These are phyloP conservation scores for Kalmanozyma brasiliensis DNA, from an alignment of 1,284 basidiomycete species.

Conservation along the genomic window DNA sequence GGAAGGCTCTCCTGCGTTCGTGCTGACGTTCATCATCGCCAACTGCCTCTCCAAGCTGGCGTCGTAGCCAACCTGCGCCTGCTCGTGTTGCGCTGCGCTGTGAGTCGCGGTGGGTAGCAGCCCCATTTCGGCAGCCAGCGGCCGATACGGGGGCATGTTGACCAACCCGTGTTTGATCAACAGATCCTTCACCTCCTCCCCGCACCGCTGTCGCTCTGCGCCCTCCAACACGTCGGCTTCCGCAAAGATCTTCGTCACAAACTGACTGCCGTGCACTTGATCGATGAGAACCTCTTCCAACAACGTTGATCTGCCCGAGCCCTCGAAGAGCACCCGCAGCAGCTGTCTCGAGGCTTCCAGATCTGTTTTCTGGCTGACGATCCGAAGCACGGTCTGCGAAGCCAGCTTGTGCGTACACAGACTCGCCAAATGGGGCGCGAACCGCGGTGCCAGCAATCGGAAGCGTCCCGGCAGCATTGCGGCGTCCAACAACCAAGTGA, in stretches of 20 bases:
- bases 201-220: conserved; percentile 75
- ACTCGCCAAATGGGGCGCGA: conserved; percentile 93
- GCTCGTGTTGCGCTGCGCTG: not conserved
- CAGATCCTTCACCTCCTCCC: conserved; percentile 71
- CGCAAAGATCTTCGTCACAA: conserved; percentile 90
- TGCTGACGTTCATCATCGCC: conserved; percentile 8
- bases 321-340: conserved; percentile 69
- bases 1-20: not conserved
- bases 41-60: conserved; percentile 12
- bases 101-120: conserved; percentile 67
- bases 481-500: conserved; percentile 96
- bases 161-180: conserved; percentile 58
- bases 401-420: conserved; percentile 98
- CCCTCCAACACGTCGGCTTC: conserved; percentile 72
- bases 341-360: conserved; percentile 62
- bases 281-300: conserved; percentile 85
- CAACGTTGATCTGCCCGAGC: conserved; percentile 80
- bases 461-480: conserved; percentile 92
- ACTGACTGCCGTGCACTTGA: conserved; percentile 82
- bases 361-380: conserved; percentile 68
- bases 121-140: conserved; percentile 91
- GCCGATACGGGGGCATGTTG: conserved; percentile 76
- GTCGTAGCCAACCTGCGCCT: not conserved
- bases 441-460: conserved; percentile 88
- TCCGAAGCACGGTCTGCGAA: conserved; percentile 86